A percentile compares a stretch with the other conserved stretches of the same genome.
These are phyloP conservation scores for Colletotrichum brevisporum DNA, from an alignment of 2,329 filamentous ascomycete species.

Conservation along the genomic window DNA sequence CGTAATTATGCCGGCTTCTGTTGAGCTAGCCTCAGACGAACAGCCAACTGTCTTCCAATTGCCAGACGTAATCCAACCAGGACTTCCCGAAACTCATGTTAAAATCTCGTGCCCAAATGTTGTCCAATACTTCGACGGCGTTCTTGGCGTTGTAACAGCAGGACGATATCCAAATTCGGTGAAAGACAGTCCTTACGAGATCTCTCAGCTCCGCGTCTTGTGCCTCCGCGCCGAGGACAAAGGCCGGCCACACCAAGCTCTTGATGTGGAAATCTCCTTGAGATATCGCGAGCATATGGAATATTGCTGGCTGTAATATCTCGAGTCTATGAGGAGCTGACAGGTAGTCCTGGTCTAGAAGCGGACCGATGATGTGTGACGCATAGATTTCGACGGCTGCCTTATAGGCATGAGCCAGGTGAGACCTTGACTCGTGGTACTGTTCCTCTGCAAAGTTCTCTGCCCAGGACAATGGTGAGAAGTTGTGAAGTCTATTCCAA, in stretches of 20 bases:
- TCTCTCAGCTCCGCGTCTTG: slow-evolving; percentile 4
- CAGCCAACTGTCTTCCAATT: slow-evolving; percentile 30
- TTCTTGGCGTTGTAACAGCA: slow-evolving; percentile 35
- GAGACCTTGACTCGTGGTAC: slow-evolving; percentile 13
- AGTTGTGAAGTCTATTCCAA: neutral
- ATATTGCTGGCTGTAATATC: slow-evolving; percentile 13
- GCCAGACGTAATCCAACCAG: slow-evolving; percentile 30
- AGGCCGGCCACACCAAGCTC: slow-evolving; percentile 34
- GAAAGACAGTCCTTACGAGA: slow-evolving; percentile 15
- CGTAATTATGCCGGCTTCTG: neutral
- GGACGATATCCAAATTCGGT: slow-evolving; percentile 30
- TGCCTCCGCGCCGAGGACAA: slow-evolving; percentile 28
- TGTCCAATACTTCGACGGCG: slow-evolving; percentile 22
- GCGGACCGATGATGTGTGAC: neutral
- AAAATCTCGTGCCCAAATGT: slow-evolving; percentile 17
- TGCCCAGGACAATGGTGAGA: slow-evolving; percentile 25
- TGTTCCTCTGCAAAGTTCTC: slow-evolving; percentile 12
- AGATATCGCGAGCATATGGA: slow-evolving; percentile 18
- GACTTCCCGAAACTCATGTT: neutral
- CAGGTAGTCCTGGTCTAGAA: neutral
- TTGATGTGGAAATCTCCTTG: slow-evolving; percentile 32
- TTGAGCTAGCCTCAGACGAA: slow-evolving; percentile 13
- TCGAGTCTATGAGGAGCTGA: neutral
- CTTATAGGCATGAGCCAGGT: slow-evolving; percentile 34
- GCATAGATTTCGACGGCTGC: slow-evolving; percentile 30